phyloP scores from a whole-genome alignment of 768 basidiomycete species.

The Clitopilus passeckerianus region DNA sequence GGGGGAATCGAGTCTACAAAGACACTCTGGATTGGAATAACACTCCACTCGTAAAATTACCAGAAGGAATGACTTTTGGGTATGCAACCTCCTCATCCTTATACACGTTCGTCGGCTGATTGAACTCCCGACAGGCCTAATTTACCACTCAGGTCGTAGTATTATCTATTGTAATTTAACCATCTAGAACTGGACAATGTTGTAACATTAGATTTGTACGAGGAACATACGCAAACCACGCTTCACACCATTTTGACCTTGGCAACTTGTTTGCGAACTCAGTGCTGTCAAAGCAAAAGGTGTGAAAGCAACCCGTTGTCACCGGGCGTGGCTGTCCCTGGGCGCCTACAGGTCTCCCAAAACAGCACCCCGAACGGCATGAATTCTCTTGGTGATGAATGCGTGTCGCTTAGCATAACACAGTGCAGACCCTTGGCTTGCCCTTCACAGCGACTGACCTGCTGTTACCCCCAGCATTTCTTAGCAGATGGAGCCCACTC shows the following conservation, averaged over 20 bases:
- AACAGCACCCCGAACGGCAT: background rate
- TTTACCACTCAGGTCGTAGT: background rate
- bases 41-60: constrained; percentile 11
- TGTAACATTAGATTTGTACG: background rate
- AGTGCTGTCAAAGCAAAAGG: background rate
- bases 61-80: constrained; percentile 21
- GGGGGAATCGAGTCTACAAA: constrained; percentile 30
- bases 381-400: background rate
- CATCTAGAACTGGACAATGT: background rate
- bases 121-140: background rate
- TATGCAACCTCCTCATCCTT: constrained; percentile 1
- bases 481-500: background rate
- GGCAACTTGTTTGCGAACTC: background rate
- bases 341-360: background rate
- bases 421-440: background rate
- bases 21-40: constrained; percentile 20
- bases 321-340: background rate
- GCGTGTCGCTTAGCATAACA: background rate
- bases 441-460: background rate
- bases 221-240: no score
- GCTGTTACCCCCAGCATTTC: background rate
- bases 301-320: background rate
- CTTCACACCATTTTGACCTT: background rate
- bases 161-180: background rate
- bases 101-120: background rate